Evolutionary conservation across 1,284 basidiomycete species (phyloP), one percentile per base, ranked within the genome.

Genomic region (Trichosporon faecale): DNA sequence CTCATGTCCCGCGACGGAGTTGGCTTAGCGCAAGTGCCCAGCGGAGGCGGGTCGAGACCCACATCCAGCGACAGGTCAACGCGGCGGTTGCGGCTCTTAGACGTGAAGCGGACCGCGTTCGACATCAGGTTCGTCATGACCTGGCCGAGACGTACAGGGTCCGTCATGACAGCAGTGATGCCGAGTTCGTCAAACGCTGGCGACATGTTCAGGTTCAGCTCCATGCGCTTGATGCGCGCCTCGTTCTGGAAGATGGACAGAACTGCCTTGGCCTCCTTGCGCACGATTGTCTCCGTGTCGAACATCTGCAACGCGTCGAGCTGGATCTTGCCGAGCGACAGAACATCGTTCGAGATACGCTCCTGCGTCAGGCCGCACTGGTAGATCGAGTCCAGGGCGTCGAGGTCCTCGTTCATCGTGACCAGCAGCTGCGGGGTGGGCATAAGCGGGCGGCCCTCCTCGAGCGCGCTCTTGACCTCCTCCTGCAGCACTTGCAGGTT

Each of bases 261-360:
- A 6, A 79, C 70, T 31, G 76, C 77, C 18, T 76, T 75, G 2
- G 76, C 75, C 44, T 78, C 76, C 29, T 74, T 74, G 18, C 70
- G 65, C 21, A 81, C 69, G 21, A 76, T 68, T 23, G 75, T 80
- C 44, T 80, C 77, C 52, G 77, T 75, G n/a, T 72, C 69, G 44
- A 70, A 67, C 68, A 74, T 74, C 27, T 74, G 69, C n/a, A 74
- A 31, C 29, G 63, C 60, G 66, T 70, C 70, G 7, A 83, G 76
- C 68, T 84, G 83, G 23, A 84, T 78, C 52, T 81, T 75, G 16
- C 80, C 81, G 1, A 84, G 71, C 1, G 80, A 81, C 9, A 83
- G 73, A 25, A 83, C 78, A 49, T 84, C 83, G 66, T 84, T 82
- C 33, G 79, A 79, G 64, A 84, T 83, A 8, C 80, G 76, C 68